These are phyloP conservation scores for Skeletonema potamos DNA, from an alignment of 108 stramenopile genomes.

Conservation along the genomic window DNA sequence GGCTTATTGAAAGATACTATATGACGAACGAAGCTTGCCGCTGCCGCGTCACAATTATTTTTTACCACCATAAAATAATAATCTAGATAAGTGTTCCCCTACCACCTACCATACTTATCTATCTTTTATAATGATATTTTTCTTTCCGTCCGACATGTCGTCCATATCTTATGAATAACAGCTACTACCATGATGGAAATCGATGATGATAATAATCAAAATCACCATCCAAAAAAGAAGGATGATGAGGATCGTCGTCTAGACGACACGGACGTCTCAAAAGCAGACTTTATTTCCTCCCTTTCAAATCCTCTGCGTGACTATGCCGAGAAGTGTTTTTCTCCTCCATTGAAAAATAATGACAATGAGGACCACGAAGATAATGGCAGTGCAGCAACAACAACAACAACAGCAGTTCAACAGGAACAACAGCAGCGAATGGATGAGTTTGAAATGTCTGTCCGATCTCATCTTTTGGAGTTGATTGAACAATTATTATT, in stretches of 20 bases:
- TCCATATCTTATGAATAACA: too few species aligned
- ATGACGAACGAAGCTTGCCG: too few species aligned
- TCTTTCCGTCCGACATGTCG: too few species aligned
- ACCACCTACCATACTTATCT: too few species aligned
- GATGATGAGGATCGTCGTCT: background rate
- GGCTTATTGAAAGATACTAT: too few species aligned
- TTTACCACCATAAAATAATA: too few species aligned
- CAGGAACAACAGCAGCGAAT: background rate
- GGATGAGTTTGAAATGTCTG: conserved; percentile 32
- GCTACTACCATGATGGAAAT: background rate
- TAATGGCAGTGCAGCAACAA: background rate
- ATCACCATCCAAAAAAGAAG: too few species aligned
- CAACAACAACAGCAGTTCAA: background rate
- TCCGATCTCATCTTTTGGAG: conserved; percentile 22
- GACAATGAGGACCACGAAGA: too few species aligned
- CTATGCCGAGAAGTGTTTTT: background rate
- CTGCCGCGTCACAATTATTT: too few species aligned
- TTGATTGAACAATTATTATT: conserved; percentile 14
- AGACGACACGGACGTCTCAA: background rate
- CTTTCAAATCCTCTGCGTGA: conserved; percentile 8
- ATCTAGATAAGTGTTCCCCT: too few species aligned
- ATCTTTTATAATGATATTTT: too few species aligned
- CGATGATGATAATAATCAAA: background rate
- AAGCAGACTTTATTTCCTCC: conserved; percentile 3
- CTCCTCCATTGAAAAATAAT: background rate